Percentiles rank a stretch among this genome's conserved stretches.
phyloP scores from a whole-genome alignment of 441 rosid genomes.

The Gossypium lobatum region DNA sequence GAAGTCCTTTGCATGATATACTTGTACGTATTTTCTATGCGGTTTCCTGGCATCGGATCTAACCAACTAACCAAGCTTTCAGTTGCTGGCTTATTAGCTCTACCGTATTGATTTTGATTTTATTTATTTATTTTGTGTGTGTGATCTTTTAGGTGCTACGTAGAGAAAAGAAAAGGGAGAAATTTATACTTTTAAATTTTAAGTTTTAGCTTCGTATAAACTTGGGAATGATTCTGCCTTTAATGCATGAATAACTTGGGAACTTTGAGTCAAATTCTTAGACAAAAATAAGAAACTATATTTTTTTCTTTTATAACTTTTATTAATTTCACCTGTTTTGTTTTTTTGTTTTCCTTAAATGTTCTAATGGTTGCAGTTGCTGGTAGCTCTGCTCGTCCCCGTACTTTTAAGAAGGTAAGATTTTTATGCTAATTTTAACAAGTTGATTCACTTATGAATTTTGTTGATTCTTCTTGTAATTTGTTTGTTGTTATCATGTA shows the following conservation, averaged over 20 bases:
- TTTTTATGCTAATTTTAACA: not conserved
- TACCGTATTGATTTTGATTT: not conserved
- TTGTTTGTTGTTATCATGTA: not conserved
- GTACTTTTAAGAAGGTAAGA: slow-evolving; percentile 66
- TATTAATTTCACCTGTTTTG: not conserved
- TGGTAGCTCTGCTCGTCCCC: slow-evolving; percentile 83
- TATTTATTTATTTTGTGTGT: not conserved
- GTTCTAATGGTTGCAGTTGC: slow-evolving; percentile 49
- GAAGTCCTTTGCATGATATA: not conserved
- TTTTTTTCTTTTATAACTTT: not conserved
- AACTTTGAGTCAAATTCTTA: not conserved
- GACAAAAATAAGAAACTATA: not conserved
- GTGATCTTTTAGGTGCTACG: not conserved
- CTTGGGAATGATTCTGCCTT: not conserved
- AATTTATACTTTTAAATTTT: not conserved
- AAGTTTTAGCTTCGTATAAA: not conserved
- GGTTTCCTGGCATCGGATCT: not conserved
- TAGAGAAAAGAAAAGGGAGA: not conserved
- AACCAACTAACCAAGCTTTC: not conserved
- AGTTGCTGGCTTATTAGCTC: not conserved
- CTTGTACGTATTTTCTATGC: not conserved
- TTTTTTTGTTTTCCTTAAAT: not conserved
- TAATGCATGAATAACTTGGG: not conserved
- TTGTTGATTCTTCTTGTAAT: not conserved
- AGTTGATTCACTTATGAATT: not conserved